Percentiles rank a stretch among this genome's conserved stretches.
Evolutionary conservation across 2,329 filamentous ascomycete species (phyloP).

Genomic region (Aspergillus flavus): DNA sequence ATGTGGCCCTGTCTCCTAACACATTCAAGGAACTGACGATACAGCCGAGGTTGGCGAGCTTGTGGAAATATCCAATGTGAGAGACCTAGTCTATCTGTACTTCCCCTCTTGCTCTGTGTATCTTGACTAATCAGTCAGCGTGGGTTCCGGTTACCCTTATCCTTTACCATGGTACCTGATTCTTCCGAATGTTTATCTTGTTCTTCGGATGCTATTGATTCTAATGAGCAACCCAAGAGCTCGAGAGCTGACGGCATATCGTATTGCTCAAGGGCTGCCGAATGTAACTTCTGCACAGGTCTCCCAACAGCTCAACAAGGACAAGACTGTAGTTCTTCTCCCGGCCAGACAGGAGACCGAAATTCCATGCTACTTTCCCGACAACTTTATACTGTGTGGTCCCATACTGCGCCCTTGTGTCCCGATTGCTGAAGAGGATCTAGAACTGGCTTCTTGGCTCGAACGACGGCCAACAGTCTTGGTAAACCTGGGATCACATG

Average conservation of each 20-base stretch:
- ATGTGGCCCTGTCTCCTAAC: slow-evolving; percentile 46
- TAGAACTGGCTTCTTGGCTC: slow-evolving; percentile 46
- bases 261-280: slow-evolving; percentile 26
- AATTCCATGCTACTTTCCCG: slow-evolving; percentile 38
- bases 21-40: slow-evolving; percentile 46
- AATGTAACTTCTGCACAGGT: slow-evolving; percentile 20
- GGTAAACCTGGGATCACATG: slow-evolving; percentile 48
- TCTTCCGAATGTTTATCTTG: slow-evolving; percentile 44
- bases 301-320: not conserved
- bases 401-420: slow-evolving; percentile 43
- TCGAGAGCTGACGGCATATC: slow-evolving; percentile 25
- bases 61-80: slow-evolving; percentile 25
- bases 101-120: not conserved
- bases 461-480: slow-evolving; percentile 44
- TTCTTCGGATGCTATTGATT: slow-evolving; percentile 29
- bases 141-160: slow-evolving; percentile 45
- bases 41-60: slow-evolving; percentile 36
- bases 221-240: slow-evolving; percentile 21
- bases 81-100: not conserved
- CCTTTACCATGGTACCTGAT: slow-evolving; percentile 47
- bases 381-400: slow-evolving; percentile 44
- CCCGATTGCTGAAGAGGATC: slow-evolving; percentile 36
- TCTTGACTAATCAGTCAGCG: slow-evolving; percentile 25
- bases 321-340: slow-evolving; percentile 18
- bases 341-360: slow-evolving; percentile 31